phyloP scores from a whole-genome alignment of 139 green algal genomes.

The Chlamydomonas sphaeroides region DNA sequence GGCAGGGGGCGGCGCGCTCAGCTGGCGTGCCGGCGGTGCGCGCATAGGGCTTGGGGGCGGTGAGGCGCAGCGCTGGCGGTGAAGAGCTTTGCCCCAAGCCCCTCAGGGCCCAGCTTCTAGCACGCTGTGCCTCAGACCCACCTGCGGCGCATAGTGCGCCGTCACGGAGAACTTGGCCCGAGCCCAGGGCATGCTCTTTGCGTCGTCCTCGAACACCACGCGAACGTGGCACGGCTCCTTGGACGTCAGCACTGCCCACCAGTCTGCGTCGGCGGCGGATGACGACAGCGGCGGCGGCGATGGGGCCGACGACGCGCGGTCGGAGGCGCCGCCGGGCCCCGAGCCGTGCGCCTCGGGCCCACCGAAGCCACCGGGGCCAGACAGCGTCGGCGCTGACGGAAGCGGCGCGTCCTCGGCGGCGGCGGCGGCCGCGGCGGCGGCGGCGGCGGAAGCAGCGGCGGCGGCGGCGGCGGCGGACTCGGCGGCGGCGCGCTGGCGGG shows the following conservation, averaged over 20 bases:
- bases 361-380: too few species aligned
- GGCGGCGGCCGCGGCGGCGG: neutral
- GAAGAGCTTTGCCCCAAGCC: too few species aligned
- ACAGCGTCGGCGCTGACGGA: too few species aligned
- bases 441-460: neutral
- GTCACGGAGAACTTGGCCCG: constrained; percentile 59
- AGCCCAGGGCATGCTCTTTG: constrained; percentile 62
- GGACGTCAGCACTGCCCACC: constrained; percentile 61
- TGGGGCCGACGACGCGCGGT: too few species aligned
- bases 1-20: too few species aligned
- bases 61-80: too few species aligned
- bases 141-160: constrained; percentile 85
- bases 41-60: too few species aligned
- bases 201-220: constrained; percentile 72
- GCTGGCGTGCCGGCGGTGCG: too few species aligned
- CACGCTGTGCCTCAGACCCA: too few species aligned
- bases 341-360: too few species aligned
- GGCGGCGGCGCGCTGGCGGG: neutral
- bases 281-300: neutral
- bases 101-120: too few species aligned
- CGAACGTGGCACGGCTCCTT: constrained; percentile 68
- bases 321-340: too few species aligned
- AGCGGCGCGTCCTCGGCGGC: neutral
- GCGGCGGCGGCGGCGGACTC: neutral
- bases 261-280: constrained; percentile 39